Evolutionary conservation across 2,329 filamentous ascomycete species (phyloP), one percentile per base, ranked within the genome.

Genomic region (Aspergillus quadrilineatus): DNA sequence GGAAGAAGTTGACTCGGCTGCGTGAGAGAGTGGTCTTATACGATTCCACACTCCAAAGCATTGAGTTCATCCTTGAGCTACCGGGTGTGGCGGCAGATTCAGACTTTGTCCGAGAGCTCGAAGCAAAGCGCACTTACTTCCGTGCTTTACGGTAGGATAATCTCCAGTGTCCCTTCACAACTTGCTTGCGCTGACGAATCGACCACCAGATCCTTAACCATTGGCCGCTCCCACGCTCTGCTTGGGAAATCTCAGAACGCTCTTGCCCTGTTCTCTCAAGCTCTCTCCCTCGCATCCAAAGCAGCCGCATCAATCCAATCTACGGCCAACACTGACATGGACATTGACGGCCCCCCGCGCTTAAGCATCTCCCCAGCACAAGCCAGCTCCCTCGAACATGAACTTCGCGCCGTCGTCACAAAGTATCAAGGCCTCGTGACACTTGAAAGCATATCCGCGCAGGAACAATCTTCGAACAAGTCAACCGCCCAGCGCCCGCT

Each of bases 21-120:
- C 89, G 91, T 68, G 93, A 97, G 72, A 88, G 90, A 66, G 86
- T 90, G 12, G 92, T 93, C 2, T 80, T 99, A 1, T 97, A 97
- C 70, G 92, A 97, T 70, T 90, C 91, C 26, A 95, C 89, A 7
- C 76, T 97, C 26, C 90, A 97, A 74, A 97, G 91, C 73, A 80
- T 99, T 58, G 89, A 97, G 63, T 90, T 92, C 4, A 86, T 97
- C 71, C 90, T 89, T 66, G 91, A 96, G 58, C 81, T 99, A 12
- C 89, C 92, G 2, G 94, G 94, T 73, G 89, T 97, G 15, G 91
- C 91, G 36, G 89, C 91, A 42, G 94, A 99, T 67, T 82, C 85
- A 41, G 80, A 77, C 14, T 89, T 99, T 62, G 80, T 92, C 4
- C 77, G 82, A 45, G 90, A 94, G 71, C 79, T 99, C n/a, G 85